phyloP scores from a whole-genome alignment of 768 basidiomycete genomes.

The Galerina sulciceps region DNA sequence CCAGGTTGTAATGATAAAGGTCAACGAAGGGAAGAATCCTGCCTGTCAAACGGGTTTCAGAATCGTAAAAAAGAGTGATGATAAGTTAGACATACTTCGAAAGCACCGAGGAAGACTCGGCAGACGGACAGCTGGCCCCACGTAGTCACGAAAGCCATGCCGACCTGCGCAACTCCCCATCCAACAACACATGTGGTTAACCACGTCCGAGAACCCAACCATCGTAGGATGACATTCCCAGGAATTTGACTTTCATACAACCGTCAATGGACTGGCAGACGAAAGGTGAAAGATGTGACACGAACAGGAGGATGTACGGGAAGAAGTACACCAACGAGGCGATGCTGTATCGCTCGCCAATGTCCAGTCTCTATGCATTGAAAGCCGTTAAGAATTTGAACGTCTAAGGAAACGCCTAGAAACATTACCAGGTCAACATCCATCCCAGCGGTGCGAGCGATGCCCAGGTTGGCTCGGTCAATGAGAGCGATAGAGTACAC shows the following conservation, averaged over 20 bases:
- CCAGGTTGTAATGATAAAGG: conserved; percentile 27
- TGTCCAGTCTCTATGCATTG: conserved; percentile 2
- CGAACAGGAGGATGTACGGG: conserved; percentile 40
- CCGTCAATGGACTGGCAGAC: neutral
- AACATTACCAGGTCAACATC: conserved; percentile 32
- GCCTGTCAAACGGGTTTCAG: conserved; percentile 5
- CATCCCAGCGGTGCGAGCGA: conserved; percentile 42
- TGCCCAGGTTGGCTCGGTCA: conserved; percentile 37
- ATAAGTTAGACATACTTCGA: conserved; percentile 27
- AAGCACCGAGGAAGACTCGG: conserved; percentile 31
- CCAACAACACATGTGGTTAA: conserved; percentile 29
- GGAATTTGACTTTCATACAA: conserved; percentile 32
- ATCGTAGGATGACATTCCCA: conserved; percentile 31
- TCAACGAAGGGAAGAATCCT: conserved; percentile 20
- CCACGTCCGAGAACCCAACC: conserved; percentile 30
- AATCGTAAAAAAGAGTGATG: neutral
- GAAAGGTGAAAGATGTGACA: neutral
- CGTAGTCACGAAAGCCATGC: conserved; percentile 34
- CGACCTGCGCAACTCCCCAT: conserved; percentile 36
- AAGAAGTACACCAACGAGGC: conserved; percentile 39
- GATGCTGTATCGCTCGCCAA: conserved; percentile 37
- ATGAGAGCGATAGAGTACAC: conserved; percentile 39
- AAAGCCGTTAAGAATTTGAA: conserved; percentile 9
- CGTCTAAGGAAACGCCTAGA: conserved; percentile 9
- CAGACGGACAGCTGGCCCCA: conserved; percentile 32